Evolutionary conservation across 192 early-diverging fungal species (phyloP).

Genomic region (Ambispora gerdemannii): DNA sequence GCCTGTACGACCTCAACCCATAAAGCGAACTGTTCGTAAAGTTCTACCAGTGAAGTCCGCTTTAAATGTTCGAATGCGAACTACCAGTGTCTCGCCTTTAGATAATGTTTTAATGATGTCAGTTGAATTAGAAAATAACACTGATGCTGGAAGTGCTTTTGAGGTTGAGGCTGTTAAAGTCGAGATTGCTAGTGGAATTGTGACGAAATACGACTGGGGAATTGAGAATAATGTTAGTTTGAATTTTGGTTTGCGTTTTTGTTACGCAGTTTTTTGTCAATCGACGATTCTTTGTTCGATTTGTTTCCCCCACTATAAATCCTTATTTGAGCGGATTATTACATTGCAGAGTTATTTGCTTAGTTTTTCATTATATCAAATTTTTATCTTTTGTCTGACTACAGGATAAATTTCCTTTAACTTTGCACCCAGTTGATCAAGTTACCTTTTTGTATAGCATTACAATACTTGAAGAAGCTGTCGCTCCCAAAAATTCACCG

Average conservation of each 20-base stretch:
- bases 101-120: conserved; percentile 64
- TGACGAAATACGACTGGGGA: conserved; percentile 39
- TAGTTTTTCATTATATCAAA: too few relatives aligned
- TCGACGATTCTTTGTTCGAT: background rate
- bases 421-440: conserved; percentile 50
- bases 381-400: background rate
- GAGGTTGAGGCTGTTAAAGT: conserved; percentile 48
- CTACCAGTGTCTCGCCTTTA: conserved; percentile 53
- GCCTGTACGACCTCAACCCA: conserved; percentile 25
- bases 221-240: conserved; percentile 39
- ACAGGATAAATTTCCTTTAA: conserved; percentile 43
- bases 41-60: conserved; percentile 50
- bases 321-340: background rate
- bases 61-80: conserved; percentile 56
- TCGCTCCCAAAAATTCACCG: conserved; percentile 12
- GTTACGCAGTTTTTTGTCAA: background rate
- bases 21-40: conserved; percentile 42
- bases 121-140: conserved; percentile 58
- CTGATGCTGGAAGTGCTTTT: conserved; percentile 50
- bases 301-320: background rate
- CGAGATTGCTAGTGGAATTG: conserved; percentile 51
- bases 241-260: conserved; percentile 10
- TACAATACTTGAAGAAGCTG: conserved; percentile 50
- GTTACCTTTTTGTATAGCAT: conserved; percentile 56
- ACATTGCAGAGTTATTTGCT: too few relatives aligned